Evolutionary conservation across 305 asterid species (phyloP), one percentile per base, ranked within the genome.

Genomic region (Striga hermonthica): DNA sequence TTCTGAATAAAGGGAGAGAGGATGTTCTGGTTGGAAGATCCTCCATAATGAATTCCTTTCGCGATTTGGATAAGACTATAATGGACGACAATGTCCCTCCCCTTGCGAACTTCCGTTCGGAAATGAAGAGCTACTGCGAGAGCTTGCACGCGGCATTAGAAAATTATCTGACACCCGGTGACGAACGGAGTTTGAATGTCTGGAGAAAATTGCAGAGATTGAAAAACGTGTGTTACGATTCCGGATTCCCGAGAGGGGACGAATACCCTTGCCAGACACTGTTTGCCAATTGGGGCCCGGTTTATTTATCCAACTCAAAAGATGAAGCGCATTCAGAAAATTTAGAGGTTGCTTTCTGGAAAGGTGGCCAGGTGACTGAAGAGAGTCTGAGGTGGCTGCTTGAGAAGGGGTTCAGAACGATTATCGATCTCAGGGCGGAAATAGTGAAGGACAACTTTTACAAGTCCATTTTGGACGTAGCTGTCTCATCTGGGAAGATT

Each of bases 91-190:
- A 58, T 58, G 82, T 83, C 65, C 96, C 97, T 40, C 99, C 99
- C 4, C 97, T 93, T 66, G 97, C 96, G 3, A 82, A 78, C 68
- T 93, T 93, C 62, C 95, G 97, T 65, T 86, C 88, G 60, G 97
- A 90, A 83, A 88, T 90, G 99, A 93, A 90, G 70, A 88, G 97
- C 68, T 93, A 93, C 68, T 93, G 99, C 44, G 99, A 93, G 77
- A 93, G 97, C 77, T 81, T 93, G 75, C 99, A 93, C 62, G 86
- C 86, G 36, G 99, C 99, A 41, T 83, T 90, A 47, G 97, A 90
- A 81, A 81, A 84, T 52, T 87, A 82, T 68, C 73, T 90, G 76
- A 80, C 80, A 62, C 97, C 99, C 43, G 96, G 93, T 48, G 96
- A 93, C 71, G 83, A 77, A 64, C 83, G 84, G 56, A 82, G 89